These are phyloP conservation scores for Pseudogymnoascus sp. DNA, from an alignment of 2,329 filamentous ascomycete genomes.

Conservation along the genomic window DNA sequence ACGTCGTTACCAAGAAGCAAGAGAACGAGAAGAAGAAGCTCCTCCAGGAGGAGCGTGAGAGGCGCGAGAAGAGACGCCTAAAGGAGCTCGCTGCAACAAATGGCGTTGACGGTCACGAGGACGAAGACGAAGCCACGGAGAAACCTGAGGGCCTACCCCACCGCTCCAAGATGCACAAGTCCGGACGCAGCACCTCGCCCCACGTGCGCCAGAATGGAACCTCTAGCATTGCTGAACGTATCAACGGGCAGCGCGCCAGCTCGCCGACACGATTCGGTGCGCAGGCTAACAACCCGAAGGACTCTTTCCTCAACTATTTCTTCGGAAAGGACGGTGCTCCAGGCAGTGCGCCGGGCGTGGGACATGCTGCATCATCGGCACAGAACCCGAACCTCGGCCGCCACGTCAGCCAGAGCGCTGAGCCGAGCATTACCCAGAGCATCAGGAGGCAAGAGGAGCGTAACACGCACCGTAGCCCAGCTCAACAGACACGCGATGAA, in stretches of 20 bases:
- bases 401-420: slow-evolving; percentile 69
- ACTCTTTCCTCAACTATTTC: slow-evolving; percentile 97
- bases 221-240: slow-evolving; percentile 50
- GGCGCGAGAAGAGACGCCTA: slow-evolving; percentile 70
- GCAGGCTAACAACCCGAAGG: slow-evolving; percentile 58
- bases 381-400: slow-evolving; percentile 39
- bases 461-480: slow-evolving; percentile 31
- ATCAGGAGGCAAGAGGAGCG: slow-evolving; percentile 61
- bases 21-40: slow-evolving; percentile 80
- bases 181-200: slow-evolving; percentile 73
- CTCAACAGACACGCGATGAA: slow-evolving; percentile 42
- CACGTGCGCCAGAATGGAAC: slow-evolving; percentile 61
- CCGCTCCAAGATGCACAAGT: slow-evolving; percentile 41
- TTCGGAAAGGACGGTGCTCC: slow-evolving; percentile 84
- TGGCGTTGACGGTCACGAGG: slow-evolving; percentile 59
- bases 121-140: slow-evolving; percentile 42
- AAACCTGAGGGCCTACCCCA: slow-evolving; percentile 49
- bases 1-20: slow-evolving; percentile 89
- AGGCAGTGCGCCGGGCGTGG: slow-evolving; percentile 30
- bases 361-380: slow-evolving; percentile 29
- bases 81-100: slow-evolving; percentile 77
- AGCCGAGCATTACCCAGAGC: slow-evolving; percentile 77
- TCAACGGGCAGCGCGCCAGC: slow-evolving; percentile 56
- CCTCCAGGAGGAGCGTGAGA: slow-evolving; percentile 75
- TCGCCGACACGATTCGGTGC: slow-evolving; percentile 56